These are phyloP conservation scores for Aspergillus caelatus DNA, from an alignment of 2,329 filamentous ascomycete genomes.

Conservation along the genomic window DNA sequence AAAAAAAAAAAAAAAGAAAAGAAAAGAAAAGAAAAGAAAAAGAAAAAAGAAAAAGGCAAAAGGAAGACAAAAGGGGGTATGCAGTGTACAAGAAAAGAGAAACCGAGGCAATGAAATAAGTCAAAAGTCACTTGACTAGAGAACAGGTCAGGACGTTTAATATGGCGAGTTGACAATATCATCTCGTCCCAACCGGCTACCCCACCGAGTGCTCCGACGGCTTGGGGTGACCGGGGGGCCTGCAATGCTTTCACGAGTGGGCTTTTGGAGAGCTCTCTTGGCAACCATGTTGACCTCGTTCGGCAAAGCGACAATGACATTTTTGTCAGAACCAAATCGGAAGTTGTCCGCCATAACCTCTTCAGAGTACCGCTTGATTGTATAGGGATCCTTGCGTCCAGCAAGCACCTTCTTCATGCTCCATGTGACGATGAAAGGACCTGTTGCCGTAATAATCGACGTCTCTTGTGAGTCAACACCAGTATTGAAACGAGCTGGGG, in stretches of 20 bases:
- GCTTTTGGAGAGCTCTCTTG: constrained; percentile 79
- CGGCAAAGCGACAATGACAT: constrained; percentile 93
- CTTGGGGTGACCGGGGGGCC: constrained; percentile 53
- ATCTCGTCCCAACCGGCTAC: constrained; percentile 65
- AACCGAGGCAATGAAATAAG: constrained; percentile 8
- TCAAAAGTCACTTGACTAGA: constrained; percentile 13
- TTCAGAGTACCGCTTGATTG: constrained; percentile 93
- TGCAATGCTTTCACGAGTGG: constrained; percentile 91
- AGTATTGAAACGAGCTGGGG: constrained; percentile 90
- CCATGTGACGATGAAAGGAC: constrained; percentile 97
- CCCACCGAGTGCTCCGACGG: constrained; percentile 38
- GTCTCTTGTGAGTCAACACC: constrained; percentile 80
- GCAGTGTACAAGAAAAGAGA: constrained; percentile 22
- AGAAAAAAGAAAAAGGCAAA: constrained; percentile 9
- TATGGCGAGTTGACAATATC: constrained; percentile 81
- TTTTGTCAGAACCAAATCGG: constrained; percentile 95
- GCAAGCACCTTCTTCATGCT: constrained; percentile 84
- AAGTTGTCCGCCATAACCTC: constrained; percentile 98
- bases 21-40: background rate
- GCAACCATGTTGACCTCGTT: constrained; percentile 99
- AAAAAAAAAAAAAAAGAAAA: background rate
- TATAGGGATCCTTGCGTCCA: constrained; percentile 84
- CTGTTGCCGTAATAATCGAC: constrained; percentile 94
- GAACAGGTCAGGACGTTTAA: constrained; percentile 31
- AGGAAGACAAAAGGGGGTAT: constrained; percentile 30